Evolutionary conservation across 495 filamentous ascomycete species (phyloP).

Genomic region (Echria macrotheca): DNA sequence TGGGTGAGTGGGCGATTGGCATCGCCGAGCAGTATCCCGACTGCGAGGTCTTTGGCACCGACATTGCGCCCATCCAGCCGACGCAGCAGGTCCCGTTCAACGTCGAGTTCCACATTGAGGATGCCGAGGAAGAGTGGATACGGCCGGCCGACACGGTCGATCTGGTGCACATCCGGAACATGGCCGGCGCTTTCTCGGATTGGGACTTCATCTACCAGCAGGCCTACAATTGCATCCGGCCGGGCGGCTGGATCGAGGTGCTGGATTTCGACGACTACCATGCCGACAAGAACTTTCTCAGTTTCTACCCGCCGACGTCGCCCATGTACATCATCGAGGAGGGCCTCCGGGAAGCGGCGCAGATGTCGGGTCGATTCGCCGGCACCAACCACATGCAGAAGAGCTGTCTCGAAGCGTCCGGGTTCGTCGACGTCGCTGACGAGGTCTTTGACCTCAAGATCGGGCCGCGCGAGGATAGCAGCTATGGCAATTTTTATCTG

Average conservation of each 20-base stretch:
- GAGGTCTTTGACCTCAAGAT: constrained; percentile 56
- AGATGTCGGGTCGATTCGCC: constrained; percentile 41
- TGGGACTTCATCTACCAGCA: constrained; percentile 59
- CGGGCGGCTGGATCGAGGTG: constrained; percentile 63
- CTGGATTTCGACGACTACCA: constrained; percentile 48
- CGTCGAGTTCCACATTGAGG: constrained; percentile 65
- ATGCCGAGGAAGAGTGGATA: constrained; percentile 57
- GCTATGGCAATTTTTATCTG: constrained; percentile 61
- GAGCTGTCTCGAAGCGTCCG: constrained; percentile 45
- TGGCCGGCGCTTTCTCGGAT: constrained; percentile 58
- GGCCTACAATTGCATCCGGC: constrained; percentile 53
- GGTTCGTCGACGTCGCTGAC: constrained; percentile 57
- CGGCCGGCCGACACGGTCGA: constrained; percentile 54
- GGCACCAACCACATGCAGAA: constrained; percentile 52
- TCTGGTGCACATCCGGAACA: constrained; percentile 58
- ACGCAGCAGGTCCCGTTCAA: constrained; percentile 54
- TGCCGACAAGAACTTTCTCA: constrained; percentile 32
- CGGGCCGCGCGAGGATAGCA: constrained; percentile 46
- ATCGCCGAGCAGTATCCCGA: constrained; percentile 60
- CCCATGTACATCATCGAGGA: constrained; percentile 27
- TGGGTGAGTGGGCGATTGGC: constrained; percentile 70
- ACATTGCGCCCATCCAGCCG: constrained; percentile 56
- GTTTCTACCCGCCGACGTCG: constrained; percentile 36
- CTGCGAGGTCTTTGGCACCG: constrained; percentile 62
- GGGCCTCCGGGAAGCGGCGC: constrained; percentile 38